Base-by-base conservation (phyloP, 2,329 filamentous ascomycete genomes). In the Colletotrichum sp. region DNA sequence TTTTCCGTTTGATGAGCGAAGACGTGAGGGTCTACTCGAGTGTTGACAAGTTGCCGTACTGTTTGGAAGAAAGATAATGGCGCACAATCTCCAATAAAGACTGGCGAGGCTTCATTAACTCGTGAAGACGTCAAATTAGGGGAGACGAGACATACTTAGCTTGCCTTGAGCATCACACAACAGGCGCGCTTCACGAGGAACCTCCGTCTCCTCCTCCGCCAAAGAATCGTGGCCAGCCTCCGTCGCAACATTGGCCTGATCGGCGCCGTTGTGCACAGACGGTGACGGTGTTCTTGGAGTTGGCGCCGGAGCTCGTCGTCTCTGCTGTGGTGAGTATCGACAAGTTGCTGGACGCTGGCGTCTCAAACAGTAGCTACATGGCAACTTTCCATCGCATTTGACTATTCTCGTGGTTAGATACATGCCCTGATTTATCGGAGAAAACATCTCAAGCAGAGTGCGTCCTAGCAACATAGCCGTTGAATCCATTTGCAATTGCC, bases 31-130 rank as follows among this genome's bases (percentile, higher is more conserved):
- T 89, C 89, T 39, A 90, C 86, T 8, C 86, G 83, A 0, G 84
- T 86, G 0, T 86, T 89, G 26, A 91, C 88, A 22, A 91, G 85
- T 77, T 89, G 86, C 3, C 89, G 84, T 8, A 91, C 87, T 0
- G 88, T 90, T 77, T 90, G 89, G 78, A 91, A 91, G 76, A 91
- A 88, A 0, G 89, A 91, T 24, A 91, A 81, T 1, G 89, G 89
- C 6, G 89, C 89, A 77, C 89, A 91, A 79, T 91, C 89, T 7
- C 89, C 89, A 28, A 91, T 89, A 79, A 91, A 91, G 34, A 90
- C 77, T 78, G 32, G 18, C 26, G 32, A 22, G 10, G 16, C 13
- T 5, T 48, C 3, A 28, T 66, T 59, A 72, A 65, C n/a, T 28
- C 9, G 8, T 6, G 24, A 24, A 57, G n/a, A 24, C n/a, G n/a